Conservation (phyloP, 148 eudicot species). For the Bassia scoparia region DNA sequence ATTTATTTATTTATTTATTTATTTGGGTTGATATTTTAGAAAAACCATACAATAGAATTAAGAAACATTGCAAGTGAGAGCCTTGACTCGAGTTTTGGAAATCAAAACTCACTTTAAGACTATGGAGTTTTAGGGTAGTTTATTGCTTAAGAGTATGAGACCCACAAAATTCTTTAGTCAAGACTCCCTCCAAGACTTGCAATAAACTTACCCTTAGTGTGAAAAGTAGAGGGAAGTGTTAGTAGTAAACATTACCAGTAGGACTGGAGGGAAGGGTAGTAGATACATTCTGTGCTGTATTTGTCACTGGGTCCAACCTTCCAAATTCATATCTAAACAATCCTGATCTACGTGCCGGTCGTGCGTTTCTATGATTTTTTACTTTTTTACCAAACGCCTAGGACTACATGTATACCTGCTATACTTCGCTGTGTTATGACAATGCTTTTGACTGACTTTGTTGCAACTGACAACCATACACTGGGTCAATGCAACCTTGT, state of each 20-base stretch:
- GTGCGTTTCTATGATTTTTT: neutral
- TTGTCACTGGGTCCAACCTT: too few species aligned
- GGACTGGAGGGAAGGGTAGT: neutral
- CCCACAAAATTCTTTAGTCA: too few species aligned
- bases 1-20: too few species aligned
- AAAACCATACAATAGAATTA: too few species aligned
- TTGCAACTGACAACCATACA: neutral
- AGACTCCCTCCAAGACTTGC: too few species aligned
- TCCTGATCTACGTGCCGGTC: neutral
- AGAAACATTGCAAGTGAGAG: too few species aligned
- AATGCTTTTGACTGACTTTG: neutral
- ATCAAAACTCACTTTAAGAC: too few species aligned
- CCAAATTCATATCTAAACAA: neutral
- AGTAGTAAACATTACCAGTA: neutral
- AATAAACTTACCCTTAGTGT: too few species aligned
- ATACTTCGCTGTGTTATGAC: neutral
- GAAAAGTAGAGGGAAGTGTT: neutral
- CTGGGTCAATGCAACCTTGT: neutral
- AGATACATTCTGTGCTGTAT: neutral
- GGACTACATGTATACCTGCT: neutral
- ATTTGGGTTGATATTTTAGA: too few species aligned
- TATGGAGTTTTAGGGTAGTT: too few species aligned
- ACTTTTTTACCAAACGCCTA: neutral
- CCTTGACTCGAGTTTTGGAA: too few species aligned
- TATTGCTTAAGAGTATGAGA: neutral